These are phyloP conservation scores for Pezicula rhizophila DNA, from an alignment of 2,329 filamentous ascomycete genomes.

Conservation along the genomic window DNA sequence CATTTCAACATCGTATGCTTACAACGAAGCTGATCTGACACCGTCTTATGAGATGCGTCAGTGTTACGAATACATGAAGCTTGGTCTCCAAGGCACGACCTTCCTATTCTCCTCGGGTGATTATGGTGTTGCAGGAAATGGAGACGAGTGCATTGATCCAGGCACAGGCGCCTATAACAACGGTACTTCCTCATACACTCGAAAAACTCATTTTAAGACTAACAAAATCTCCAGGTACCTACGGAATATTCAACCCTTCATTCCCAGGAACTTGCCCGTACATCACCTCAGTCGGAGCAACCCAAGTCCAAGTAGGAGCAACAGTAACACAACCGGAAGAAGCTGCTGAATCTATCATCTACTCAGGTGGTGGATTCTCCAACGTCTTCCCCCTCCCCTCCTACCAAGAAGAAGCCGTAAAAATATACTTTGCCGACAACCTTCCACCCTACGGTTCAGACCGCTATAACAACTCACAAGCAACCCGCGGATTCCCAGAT, in stretches of 20 bases:
- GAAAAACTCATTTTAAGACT: neutral
- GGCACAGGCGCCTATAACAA: conserved; percentile 24
- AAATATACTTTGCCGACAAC: conserved; percentile 17
- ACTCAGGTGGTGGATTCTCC: conserved; percentile 71
- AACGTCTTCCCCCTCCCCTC: conserved; percentile 39
- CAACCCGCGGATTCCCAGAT: conserved; percentile 41
- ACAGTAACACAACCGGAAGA: conserved; percentile 31
- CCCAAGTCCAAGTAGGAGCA: conserved; percentile 35
- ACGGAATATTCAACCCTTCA: conserved; percentile 37
- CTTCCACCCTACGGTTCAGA: conserved; percentile 27
- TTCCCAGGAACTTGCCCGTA: conserved; percentile 42
- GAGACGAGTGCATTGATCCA: conserved; percentile 29
- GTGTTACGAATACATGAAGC: conserved; percentile 50
- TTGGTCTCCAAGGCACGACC: conserved; percentile 43
- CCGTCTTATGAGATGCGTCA: conserved; percentile 43
- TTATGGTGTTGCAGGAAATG: conserved; percentile 37
- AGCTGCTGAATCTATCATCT: conserved; percentile 52
- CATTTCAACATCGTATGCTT: conserved; percentile 47
- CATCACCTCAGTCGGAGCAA: conserved; percentile 47
- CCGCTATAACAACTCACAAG: conserved; percentile 40
- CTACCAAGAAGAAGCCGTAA: conserved; percentile 35
- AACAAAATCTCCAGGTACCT: neutral
- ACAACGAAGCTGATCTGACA: conserved; percentile 43
- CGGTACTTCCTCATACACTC: neutral
- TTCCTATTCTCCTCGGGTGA: conserved; percentile 45